Evolutionary conservation across 306 rosid species (phyloP).

Genomic region (Cucurbita pepo): DNA sequence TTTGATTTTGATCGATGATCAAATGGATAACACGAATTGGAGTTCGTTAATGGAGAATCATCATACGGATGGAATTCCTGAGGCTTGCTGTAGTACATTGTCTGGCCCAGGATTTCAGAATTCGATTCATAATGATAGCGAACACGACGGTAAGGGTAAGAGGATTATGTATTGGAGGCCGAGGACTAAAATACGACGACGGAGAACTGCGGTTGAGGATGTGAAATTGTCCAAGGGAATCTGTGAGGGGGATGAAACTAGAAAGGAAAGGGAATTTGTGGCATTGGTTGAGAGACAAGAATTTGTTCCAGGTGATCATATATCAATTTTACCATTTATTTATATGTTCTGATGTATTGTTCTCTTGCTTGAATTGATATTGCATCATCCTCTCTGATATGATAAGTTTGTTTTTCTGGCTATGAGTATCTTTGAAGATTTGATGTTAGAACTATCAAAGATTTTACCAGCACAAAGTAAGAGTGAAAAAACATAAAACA

Average conservation of each 20-base stretch:
- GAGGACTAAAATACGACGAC: constrained; percentile 38
- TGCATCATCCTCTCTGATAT: constrained; percentile 6
- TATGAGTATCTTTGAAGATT: not conserved
- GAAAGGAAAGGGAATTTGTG: constrained; percentile 4
- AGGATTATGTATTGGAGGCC: constrained; percentile 28
- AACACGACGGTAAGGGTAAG: constrained; percentile 51
- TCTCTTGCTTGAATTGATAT: not conserved
- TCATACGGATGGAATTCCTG: constrained; percentile 3
- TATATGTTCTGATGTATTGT: not conserved
- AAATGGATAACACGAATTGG: not conserved
- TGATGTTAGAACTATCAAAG: not conserved
- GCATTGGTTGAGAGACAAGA: constrained; percentile 8
- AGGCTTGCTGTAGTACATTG: constrained; percentile 14
- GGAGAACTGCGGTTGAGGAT: constrained; percentile 23
- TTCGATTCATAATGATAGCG: constrained; percentile 17
- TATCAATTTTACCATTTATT: not conserved
- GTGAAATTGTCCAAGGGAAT: constrained; percentile 20
- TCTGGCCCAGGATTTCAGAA: constrained; percentile 22
- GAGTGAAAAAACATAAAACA: not conserved
- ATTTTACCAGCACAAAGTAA: not conserved
- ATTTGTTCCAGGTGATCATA: constrained; percentile 11
- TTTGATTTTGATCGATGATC: constrained; percentile 26
- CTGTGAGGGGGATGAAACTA: not conserved
- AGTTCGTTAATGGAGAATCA: constrained; percentile 10
- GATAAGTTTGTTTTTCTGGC: not conserved